Conservation (phyloP, 129 eudicot species). For the Chrysanthemum seticuspe region DNA sequence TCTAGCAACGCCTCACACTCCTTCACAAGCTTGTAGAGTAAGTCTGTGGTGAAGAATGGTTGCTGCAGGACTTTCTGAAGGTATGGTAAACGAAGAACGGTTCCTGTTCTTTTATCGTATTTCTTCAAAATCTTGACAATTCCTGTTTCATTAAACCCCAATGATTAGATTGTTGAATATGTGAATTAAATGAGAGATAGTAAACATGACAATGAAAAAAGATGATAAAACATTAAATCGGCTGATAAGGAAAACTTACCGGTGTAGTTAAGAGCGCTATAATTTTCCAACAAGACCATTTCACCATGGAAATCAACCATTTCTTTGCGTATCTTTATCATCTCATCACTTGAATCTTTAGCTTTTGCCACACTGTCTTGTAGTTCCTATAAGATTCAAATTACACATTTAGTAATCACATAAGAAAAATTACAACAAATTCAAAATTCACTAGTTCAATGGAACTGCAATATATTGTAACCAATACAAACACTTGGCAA, state of each 20-base stretch:
- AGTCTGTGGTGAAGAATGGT: slow-evolving; percentile 80
- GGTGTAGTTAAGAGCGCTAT: slow-evolving; percentile 83
- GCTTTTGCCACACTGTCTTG: slow-evolving; percentile 66
- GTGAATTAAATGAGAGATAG: no score
- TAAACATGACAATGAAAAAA: not conserved
- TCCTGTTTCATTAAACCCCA: slow-evolving; percentile 36
- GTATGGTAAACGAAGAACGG: slow-evolving; percentile 76
- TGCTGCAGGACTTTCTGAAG: slow-evolving; percentile 80
- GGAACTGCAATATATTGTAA: not conserved
- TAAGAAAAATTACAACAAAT: not conserved
- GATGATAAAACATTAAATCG: not conserved
- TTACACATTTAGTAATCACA: not conserved
- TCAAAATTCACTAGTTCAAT: not conserved
- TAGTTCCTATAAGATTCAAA: slow-evolving; percentile 42
- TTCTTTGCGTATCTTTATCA: slow-evolving; percentile 66
- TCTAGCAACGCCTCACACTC: slow-evolving; percentile 78
- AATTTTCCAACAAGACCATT: slow-evolving; percentile 84
- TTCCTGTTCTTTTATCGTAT: slow-evolving; percentile 81
- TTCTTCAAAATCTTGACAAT: slow-evolving; percentile 74
- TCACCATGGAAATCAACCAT: slow-evolving; percentile 91
- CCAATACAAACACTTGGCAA: not conserved
- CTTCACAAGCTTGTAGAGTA: slow-evolving; percentile 73
- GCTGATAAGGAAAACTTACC: slow-evolving; percentile 36
- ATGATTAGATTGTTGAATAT: not conserved
- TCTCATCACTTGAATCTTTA: slow-evolving; percentile 53